Evolutionary conservation across 2,329 filamentous ascomycete species (phyloP), one percentile per base, ranked within the genome.

Genomic region (Rutstroemia sp.): DNA sequence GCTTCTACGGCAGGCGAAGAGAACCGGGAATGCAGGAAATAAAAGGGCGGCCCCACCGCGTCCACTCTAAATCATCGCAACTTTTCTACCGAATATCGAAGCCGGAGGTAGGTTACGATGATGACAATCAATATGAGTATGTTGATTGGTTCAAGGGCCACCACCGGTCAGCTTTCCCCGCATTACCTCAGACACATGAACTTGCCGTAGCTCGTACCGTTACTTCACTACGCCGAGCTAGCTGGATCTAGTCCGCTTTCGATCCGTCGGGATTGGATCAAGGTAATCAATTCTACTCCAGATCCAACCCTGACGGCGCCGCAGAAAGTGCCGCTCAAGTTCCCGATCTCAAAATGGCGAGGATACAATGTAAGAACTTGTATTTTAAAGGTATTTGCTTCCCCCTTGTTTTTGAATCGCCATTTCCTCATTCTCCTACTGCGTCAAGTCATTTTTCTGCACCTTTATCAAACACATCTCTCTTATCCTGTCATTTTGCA

Each of bases 71-170:
- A 12, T 34, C 9, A 34, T 34, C 12, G 12, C 30, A 34, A 12
- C 9, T 9, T 16, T 16, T 48, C 44, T 61, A 57, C 60, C 60
- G 60, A 51, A 19, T 48, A 39, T 52, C 23, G 49, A 48, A 57
- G 53, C 57, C 57, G 57, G 54, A 23, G 39, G 19, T 42, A 42
- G 38, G 39, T 30, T 17, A 42, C 45, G 34, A 17, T 54, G 27
- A 17, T 46, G 39, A 25, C 40, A 46, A 30, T 53, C 30, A 48
- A 48, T 48, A 39, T 19, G 16, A 39, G 44, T 6, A 5, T 19
- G 16, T 14, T 40, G 21, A 48, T 48, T 54, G 51, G 51, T 14
- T 23, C 16, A 54, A 14, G 23, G 16, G 16, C 42, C 42, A 14
- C 42, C 34, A 14, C 34, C 23, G 6, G 10, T 6, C 14, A 48